These are phyloP conservation scores for Pseudocercospora musae DNA, from an alignment of 2,329 filamentous ascomycete genomes.

Conservation along the genomic window DNA sequence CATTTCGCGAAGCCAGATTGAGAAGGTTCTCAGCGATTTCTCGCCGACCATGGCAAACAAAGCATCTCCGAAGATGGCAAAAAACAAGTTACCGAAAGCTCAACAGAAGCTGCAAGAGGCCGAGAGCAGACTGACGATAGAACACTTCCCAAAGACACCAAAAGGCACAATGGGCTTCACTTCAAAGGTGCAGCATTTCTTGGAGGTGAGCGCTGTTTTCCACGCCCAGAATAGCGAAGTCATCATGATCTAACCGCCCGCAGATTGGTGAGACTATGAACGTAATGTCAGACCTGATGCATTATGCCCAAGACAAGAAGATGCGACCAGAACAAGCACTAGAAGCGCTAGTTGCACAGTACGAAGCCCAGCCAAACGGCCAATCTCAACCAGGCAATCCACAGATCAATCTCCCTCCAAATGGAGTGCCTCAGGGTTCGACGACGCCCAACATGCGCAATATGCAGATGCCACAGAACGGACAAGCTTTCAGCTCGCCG, in stretches of 20 bases:
- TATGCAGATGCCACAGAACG: slow-evolving; percentile 33
- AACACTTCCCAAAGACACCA: slow-evolving; percentile 45
- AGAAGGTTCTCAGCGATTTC: slow-evolving; percentile 43
- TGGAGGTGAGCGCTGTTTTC: slow-evolving; percentile 51
- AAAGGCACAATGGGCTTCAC: slow-evolving; percentile 55
- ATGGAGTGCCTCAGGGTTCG: slow-evolving; percentile 32
- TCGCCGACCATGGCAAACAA: slow-evolving; percentile 51
- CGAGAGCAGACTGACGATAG: slow-evolving; percentile 44
- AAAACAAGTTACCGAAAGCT: slow-evolving; percentile 45
- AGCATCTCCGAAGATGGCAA: slow-evolving; percentile 50
- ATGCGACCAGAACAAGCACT: slow-evolving; percentile 56
- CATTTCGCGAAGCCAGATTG: slow-evolving; percentile 64
- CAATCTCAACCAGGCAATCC: slow-evolving; percentile 38
- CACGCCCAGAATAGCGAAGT: not conserved
- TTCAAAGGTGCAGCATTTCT: slow-evolving; percentile 55
- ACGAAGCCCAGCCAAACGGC: slow-evolving; percentile 35
- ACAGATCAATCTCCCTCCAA: slow-evolving; percentile 46
- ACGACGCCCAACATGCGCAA: slow-evolving; percentile 36
- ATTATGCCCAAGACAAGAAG: slow-evolving; percentile 53
- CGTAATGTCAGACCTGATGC: slow-evolving; percentile 60
- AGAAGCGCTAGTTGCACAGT: slow-evolving; percentile 49
- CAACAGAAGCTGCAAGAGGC: slow-evolving; percentile 42
- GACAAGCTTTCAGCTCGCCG: slow-evolving; percentile 53
- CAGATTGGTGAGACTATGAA: slow-evolving; percentile 65
- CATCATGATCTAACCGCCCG: slow-evolving; percentile 16